Evolutionary conservation across 2,329 filamentous ascomycete species (phyloP).

Genomic region (Mycosphaerella sp.): DNA sequence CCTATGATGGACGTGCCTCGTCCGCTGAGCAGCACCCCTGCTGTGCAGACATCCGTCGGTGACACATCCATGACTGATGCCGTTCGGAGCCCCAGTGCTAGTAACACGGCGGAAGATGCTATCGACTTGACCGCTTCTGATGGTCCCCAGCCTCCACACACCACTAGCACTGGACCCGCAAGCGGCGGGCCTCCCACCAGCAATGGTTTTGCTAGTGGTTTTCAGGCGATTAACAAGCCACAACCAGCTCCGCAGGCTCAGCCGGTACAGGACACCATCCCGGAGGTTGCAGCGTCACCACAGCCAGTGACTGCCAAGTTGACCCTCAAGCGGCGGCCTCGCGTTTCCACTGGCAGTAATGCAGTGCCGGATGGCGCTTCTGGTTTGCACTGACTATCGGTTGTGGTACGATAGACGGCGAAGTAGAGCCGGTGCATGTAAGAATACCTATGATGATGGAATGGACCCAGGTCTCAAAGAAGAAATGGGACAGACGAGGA

Average conservation of each 20-base stretch:
- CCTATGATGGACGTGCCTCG: slow-evolving; percentile 17
- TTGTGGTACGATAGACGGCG: no score
- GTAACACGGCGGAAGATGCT: slow-evolving; percentile 10
- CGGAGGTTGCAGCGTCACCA: neutral
- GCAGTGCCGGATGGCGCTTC: no score
- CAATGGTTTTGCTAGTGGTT: neutral
- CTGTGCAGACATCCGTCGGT: neutral
- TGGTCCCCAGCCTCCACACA: slow-evolving; percentile 5
- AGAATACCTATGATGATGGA: no score
- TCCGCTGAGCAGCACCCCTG: neutral
- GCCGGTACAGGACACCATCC: neutral
- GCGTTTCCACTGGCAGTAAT: no score
- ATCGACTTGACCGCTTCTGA: slow-evolving; percentile 14
- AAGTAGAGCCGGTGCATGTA: no score
- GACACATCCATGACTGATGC: slow-evolving; percentile 5
- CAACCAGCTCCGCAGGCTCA: neutral
- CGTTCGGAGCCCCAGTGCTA: slow-evolving; percentile 6
- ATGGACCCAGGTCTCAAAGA: no score
- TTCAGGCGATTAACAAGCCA: slow-evolving; percentile 1
- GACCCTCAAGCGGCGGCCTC: neutral
- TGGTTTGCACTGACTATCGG: no score
- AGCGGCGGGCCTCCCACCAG: neutral
- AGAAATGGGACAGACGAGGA: no score
- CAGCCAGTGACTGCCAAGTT: neutral
- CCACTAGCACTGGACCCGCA: neutral